These are phyloP conservation scores for Alloteropsis angusta DNA, from an alignment of 202 grass and related monocot species.

Conservation along the genomic window DNA sequence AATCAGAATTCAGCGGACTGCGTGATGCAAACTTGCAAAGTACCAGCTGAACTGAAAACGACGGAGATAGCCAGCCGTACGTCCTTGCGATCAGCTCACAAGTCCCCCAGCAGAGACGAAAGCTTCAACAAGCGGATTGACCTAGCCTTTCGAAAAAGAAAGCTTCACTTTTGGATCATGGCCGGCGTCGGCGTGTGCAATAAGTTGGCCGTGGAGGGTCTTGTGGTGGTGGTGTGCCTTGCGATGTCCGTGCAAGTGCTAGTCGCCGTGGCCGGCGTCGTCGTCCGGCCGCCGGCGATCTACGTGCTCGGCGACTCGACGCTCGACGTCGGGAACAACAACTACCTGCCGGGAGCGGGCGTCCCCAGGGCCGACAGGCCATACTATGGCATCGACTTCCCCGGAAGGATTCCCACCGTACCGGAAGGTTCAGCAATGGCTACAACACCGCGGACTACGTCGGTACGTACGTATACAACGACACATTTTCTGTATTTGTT, in stretches of 20 bases:
- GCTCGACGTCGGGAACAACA: conserved; percentile 41
- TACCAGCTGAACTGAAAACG: too few relatives aligned
- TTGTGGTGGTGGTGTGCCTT: background rate
- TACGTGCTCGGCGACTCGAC: conserved; percentile 37
- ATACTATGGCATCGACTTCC: conserved; percentile 41
- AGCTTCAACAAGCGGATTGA: too few relatives aligned
- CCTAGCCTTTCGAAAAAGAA: too few relatives aligned
- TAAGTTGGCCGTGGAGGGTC: background rate
- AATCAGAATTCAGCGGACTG: too few relatives aligned
- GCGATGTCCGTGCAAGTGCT: background rate
- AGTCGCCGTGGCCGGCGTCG: background rate
- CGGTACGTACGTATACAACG: background rate
- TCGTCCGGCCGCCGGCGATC: background rate
- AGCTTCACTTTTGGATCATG: background rate
- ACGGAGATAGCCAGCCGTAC: too few relatives aligned
- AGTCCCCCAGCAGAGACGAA: too few relatives aligned
- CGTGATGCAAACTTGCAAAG: too few relatives aligned
- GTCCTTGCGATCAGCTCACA: too few relatives aligned
- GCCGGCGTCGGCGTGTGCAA: too few relatives aligned
- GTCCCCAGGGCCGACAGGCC: background rate
- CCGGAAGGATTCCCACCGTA: background rate
- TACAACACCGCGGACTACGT: conserved; percentile 38
- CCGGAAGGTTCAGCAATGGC: conserved; percentile 51
- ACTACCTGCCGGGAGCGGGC: background rate
- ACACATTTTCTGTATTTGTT: too few relatives aligned